A percentile compares a stretch with the other conserved stretches of the same genome.
Evolutionary conservation across 257 asterid species (phyloP).

Genomic region (Penstemon davidsonii): DNA sequence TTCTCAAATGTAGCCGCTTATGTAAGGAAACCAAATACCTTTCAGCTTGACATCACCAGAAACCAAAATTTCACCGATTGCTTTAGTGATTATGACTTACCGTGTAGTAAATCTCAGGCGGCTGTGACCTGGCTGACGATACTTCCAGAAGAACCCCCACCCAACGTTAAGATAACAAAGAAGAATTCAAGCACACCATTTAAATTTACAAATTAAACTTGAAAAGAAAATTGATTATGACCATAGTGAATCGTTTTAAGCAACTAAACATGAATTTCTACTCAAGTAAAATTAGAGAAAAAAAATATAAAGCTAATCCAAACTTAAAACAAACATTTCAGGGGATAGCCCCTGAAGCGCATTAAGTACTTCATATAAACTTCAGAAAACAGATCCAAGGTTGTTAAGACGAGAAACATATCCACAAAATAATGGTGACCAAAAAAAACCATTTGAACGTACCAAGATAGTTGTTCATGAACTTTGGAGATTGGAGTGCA

Average conservation of each 20-base stretch:
- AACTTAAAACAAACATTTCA: neutral
- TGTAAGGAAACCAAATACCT: neutral
- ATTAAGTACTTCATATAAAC: neutral
- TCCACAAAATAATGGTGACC: conserved; percentile 17
- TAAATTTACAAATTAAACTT: neutral
- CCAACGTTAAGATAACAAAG: neutral
- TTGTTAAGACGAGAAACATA: conserved; percentile 19
- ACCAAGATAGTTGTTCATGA: conserved; percentile 97
- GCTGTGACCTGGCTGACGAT: neutral
- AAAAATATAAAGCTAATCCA: neutral
- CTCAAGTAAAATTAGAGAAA: neutral
- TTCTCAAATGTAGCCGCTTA: neutral
- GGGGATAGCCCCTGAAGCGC: conserved; percentile 9
- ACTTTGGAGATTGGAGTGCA: conserved; percentile 59
- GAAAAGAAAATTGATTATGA: neutral
- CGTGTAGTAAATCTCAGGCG: neutral
- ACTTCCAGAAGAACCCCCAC: neutral
- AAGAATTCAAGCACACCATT: too few relatives aligned
- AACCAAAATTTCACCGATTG: neutral
- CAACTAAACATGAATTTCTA: neutral
- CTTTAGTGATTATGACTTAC: neutral
- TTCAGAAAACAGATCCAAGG: conserved; percentile 20
- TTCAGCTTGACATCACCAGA: neutral
- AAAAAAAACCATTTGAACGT: conserved; percentile 29
- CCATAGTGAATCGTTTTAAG: neutral